Evolutionary conservation across 1,284 basidiomycete genomes (phyloP).

Genomic region (Meripilus lineatus): DNA sequence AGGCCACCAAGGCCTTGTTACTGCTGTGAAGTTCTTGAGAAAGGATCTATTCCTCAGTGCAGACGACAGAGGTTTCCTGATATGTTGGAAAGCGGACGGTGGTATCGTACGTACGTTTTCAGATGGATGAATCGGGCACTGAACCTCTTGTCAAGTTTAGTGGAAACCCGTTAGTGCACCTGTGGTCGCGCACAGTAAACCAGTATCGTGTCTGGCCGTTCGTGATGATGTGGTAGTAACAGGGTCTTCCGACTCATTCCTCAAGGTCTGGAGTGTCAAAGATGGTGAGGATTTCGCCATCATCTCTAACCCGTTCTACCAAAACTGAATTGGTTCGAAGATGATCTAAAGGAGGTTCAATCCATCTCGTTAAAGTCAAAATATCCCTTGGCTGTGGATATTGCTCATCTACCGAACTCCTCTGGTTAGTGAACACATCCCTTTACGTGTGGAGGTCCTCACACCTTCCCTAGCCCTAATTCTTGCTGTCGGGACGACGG

Average conservation of each 20-base stretch:
- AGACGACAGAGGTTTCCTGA: constrained; percentile 66
- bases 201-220: constrained; percentile 63
- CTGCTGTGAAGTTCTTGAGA: constrained; percentile 63
- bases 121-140: too few species aligned
- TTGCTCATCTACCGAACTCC: constrained; percentile 62
- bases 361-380: constrained; percentile 60
- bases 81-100: constrained; percentile 44
- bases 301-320: background rate
- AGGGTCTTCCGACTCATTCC: constrained; percentile 73
- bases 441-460: background rate
- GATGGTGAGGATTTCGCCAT: constrained; percentile 18
- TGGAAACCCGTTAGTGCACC: constrained; percentile 45
- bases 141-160: too few species aligned
- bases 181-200: constrained; percentile 63
- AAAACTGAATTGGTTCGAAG: constrained; percentile 20
- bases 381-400: constrained; percentile 70
- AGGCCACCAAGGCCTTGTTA: constrained; percentile 73
- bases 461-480: constrained; percentile 50
- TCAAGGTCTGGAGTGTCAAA: constrained; percentile 65
- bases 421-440: constrained; percentile 40
- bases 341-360: constrained; percentile 48
- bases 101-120: constrained; percentile 34
- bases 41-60: constrained; percentile 56
- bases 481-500: constrained; percentile 76
- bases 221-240: constrained; percentile 52